Evolutionary conservation across 2,329 filamentous ascomycete genomes (phyloP).

Genomic region (Sphaceloma murrayae): DNA sequence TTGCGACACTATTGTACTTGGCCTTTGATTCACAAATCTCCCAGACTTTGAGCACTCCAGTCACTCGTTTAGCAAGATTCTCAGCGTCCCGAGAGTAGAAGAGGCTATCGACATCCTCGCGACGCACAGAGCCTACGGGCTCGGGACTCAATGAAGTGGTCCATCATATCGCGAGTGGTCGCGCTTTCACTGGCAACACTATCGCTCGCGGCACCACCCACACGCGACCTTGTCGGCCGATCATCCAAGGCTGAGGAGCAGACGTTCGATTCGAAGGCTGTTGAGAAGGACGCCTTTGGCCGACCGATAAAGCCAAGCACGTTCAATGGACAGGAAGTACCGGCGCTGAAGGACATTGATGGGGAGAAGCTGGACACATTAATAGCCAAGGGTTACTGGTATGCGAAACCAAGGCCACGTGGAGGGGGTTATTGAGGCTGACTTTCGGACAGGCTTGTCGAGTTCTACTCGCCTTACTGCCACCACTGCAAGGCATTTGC

Average conservation of each 20-base stretch:
- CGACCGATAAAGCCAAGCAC: conserved; percentile 35
- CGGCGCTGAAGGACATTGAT: conserved; percentile 53
- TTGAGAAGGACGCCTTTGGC: conserved; percentile 20
- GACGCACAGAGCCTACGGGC: conserved; percentile 16
- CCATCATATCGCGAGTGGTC: conserved; percentile 24
- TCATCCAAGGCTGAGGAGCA: conserved; percentile 15
- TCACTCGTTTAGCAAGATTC: neutral
- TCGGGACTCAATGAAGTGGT: conserved; percentile 24
- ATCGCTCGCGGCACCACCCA: conserved; percentile 19
- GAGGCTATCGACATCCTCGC: neutral
- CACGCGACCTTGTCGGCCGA: neutral
- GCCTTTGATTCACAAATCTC: too few species aligned
- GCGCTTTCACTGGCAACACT: conserved; percentile 24
- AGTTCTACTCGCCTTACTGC: conserved; percentile 45
- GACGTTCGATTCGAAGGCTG: conserved; percentile 12
- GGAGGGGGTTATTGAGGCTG: neutral
- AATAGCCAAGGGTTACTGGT: conserved; percentile 60
- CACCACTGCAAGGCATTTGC: conserved; percentile 70
- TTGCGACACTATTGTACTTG: too few species aligned
- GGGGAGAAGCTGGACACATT: conserved; percentile 49
- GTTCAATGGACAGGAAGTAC: conserved; percentile 59
- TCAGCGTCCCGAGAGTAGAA: neutral
- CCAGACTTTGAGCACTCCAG: too few species aligned
- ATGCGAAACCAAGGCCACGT: conserved; percentile 19
- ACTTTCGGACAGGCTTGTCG: conserved; percentile 31